Evolutionary conservation across 176 grass and related monocot genomes (phyloP), one percentile per base, ranked within the genome.

Genomic region (Eragrostis nindensis): DNA sequence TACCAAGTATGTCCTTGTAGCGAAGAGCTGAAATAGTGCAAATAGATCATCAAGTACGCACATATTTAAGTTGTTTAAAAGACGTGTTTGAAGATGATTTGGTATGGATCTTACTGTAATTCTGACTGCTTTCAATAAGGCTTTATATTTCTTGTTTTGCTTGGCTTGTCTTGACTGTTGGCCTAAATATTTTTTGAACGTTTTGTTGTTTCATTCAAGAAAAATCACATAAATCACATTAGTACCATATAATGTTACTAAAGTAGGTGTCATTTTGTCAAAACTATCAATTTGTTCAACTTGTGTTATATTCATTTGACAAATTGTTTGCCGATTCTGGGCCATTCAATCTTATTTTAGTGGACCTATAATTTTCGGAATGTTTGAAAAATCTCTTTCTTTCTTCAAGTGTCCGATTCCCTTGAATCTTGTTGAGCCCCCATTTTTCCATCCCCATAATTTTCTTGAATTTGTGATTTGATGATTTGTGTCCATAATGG

Each of bases 1-100:
- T 64, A 19, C 48, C 18, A 77, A 32, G 27, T 46, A 45, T 77
- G 25, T 30, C 0, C 18, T 77, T 77, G 75, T 21, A 64, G 75
- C 59, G 43, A 77, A 47, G 75, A 64, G 75, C 75, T 64, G 25
- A 11, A 19, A 49, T 77, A 30, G 59, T 77, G 59, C 15, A 64
- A 27, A 48, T 64, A 12, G 0, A 77, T n/a, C 25, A 6, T 49
- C 16, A 77, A 64, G 42, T 49, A 36, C 6, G 9, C 25, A 49
- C 60, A 32, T 77, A 77, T 48, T 77, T 21, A 7, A 14, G 19
- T 21, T 64, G 75, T 64, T 6, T 77, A 62, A 64, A 59, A 32
- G 9, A 17, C 11, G 42, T 77, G 26, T 2, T 64, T 19, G 26
- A 32, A 77, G 44, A 77, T 63, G 17, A 77, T 26, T 49, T 0